Base-by-base conservation (phyloP, 2,329 filamentous ascomycete species). In the Aspergillus sp. region DNA sequence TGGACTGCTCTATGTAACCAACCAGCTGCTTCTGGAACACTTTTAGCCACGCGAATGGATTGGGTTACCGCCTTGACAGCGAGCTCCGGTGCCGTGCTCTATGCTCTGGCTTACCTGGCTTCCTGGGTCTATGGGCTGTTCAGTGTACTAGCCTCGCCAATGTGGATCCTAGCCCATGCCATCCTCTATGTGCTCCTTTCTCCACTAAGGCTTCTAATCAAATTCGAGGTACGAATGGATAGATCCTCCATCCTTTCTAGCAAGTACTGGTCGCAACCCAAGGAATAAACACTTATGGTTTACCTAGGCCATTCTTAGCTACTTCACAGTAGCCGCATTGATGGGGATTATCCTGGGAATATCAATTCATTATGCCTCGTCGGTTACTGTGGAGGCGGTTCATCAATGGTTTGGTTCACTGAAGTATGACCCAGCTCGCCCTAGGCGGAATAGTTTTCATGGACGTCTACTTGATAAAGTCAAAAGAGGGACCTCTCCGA, bases 271-370 rank as follows among this genome's bases (percentile, higher is more conserved):
- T 39, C 25, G 8, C 23, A 30, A 13, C 8, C n/a, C 8, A 15
- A 36, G 12, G 13, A 15, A 25, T 28, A 5, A 45, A 17, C 10
- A 12, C 38, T 49, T 23, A 48, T 21, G 13, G 41, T 43, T 53
- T 13, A 32, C 48, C 15, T 58, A 82, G 80, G 77, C 76, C 51
- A 60, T 80, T 19, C 74, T 75, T 57, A 82, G 84, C 69, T 89
- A 83, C 69, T 80, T 92, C 50, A 87, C 87, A 52, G 83, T 87
- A 23, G 91, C 90, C 7, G 82, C 85, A 32, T 74, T 90, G 17
- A 81, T 91, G 55, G 91, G 91, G n/a, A 76, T 88, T 55, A 54
- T 85, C 10, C 79, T 87, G 28, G 91, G 90, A 55, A 74, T 87
- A 54, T 65, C 84, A 17, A 74, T 92, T 47, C 83, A 85, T 69